These are phyloP conservation scores for Ogataea nonfermentans DNA, from an alignment of 805 yeast species.

Conservation along the genomic window DNA sequence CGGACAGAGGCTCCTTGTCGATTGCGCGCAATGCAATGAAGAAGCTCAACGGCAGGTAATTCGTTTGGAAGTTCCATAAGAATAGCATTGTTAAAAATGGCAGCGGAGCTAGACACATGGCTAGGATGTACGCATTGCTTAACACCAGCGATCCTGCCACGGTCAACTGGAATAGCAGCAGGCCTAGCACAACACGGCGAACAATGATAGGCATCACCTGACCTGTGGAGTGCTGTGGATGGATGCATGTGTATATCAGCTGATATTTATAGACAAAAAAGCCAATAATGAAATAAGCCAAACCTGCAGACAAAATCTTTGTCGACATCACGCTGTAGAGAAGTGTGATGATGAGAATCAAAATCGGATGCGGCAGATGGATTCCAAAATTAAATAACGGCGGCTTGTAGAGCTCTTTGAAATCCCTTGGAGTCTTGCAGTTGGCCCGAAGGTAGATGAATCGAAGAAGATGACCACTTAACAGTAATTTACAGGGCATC, in stretches of 20 bases:
- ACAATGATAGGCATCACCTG: slow-evolving; percentile 92
- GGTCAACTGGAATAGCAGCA: slow-evolving; percentile 81
- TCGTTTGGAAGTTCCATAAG: slow-evolving; percentile 77
- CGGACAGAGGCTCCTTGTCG: slow-evolving; percentile 11
- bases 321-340: slow-evolving; percentile 89
- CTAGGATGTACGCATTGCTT: slow-evolving; percentile 74
- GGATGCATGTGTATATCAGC: slow-evolving; percentile 84
- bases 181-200: slow-evolving; percentile 77
- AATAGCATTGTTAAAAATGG: slow-evolving; percentile 66
- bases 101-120: slow-evolving; percentile 70
- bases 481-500: slow-evolving; percentile 82
- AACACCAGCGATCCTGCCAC: slow-evolving; percentile 86
- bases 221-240: slow-evolving; percentile 96
- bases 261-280: slow-evolving; percentile 90
- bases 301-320: slow-evolving; percentile 79
- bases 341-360: slow-evolving; percentile 79
- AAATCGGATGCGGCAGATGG: slow-evolving; percentile 85
- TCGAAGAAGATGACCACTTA: slow-evolving; percentile 73
- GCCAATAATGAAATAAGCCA: slow-evolving; percentile 80
- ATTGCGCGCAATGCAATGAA: slow-evolving; percentile 88
- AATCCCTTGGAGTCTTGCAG: slow-evolving; percentile 83
- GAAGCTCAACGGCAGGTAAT: slow-evolving; percentile 74
- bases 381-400: slow-evolving; percentile 91
- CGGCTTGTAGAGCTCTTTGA: slow-evolving; percentile 72
- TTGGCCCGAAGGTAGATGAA: slow-evolving; percentile 64